Evolutionary conservation across 2,329 filamentous ascomycete species (phyloP), one percentile per base, ranked within the genome.

Genomic region (Fulvia fulva): DNA sequence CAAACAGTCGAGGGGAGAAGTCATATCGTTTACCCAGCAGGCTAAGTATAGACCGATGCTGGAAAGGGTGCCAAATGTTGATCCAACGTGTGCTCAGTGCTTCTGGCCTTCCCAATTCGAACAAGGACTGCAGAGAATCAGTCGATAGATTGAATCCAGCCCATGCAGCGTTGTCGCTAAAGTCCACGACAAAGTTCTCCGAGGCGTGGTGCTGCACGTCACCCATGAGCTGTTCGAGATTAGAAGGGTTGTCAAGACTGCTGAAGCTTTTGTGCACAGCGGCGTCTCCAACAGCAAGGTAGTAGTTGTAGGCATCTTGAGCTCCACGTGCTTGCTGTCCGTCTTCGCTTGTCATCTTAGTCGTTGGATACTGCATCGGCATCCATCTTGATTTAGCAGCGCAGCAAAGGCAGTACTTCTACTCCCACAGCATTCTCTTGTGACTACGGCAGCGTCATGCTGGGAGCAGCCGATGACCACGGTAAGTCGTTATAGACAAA

Each of bases 61-160:
- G 71, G 65, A 84, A 82, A 0, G 87, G 87, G 49, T 83, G 79
- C 86, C 87, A 91, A 25, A 91, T 80, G 62, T 91, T 89, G 64
- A 91, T 89, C 88, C 88, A 91, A 71, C 87, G 80, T 3, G 88
- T 85, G 59, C 78, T 80, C 47, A 80, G 74, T 51, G 75, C 77
- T 43, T 73, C 74, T 2, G 81, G 78, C 57, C 79, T 76, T 66
- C 81, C 69, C 22, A 64, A 49, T 54, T 72, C 49, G 62, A 75
- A 68, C 1, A 83, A 70, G 19, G 61, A 60, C 14, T 70, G 57
- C 28, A 86, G 70, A 2, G 80, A 75, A 1, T 72, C 62, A 1
- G 71, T 65, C 3, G 72, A 67, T 8, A 88, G 72, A 64, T 88
- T 75, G 53, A 82, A 81, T 2, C 81, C 83, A 59, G 84, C 81